Conservation (phyloP, 2,329 filamentous ascomycete species). For the Colletotrichum scovillei region DNA sequence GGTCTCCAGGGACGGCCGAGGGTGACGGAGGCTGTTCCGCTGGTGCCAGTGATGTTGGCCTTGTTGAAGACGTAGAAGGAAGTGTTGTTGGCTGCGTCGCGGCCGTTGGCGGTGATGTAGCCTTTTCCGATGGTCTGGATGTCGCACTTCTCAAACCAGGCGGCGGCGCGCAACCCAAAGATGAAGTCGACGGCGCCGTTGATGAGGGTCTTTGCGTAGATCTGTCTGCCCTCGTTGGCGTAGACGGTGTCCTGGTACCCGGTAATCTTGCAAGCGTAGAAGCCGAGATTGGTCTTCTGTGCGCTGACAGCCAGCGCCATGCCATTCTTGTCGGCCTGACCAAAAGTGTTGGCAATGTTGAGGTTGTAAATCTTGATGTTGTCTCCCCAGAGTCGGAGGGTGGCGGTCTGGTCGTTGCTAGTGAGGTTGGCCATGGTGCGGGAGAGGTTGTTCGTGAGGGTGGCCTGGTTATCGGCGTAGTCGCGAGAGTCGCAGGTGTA, state of each 20-base stretch:
- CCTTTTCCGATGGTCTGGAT: conserved; percentile 59
- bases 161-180: conserved; percentile 64
- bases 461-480: conserved; percentile 63
- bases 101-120: conserved; percentile 59
- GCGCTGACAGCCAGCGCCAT: conserved; percentile 67
- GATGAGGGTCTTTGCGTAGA: conserved; percentile 66
- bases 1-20: conserved; percentile 65
- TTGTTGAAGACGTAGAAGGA: conserved; percentile 61
- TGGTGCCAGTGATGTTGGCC: conserved; percentile 49
- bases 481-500: conserved; percentile 58
- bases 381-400: conserved; percentile 60
- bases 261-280: conserved; percentile 62
- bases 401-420: conserved; percentile 56
- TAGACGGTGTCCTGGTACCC: conserved; percentile 70
- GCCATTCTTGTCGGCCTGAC: conserved; percentile 58
- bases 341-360: conserved; percentile 56
- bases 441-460: conserved; percentile 42
- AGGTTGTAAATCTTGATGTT: conserved; percentile 63
- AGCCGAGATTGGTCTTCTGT: conserved; percentile 48
- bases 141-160: conserved; percentile 65
- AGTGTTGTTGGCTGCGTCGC: conserved; percentile 52
- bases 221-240: conserved; percentile 61
- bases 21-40: conserved; percentile 52
- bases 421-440: conserved; percentile 53
- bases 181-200: conserved; percentile 69